Evolutionary conservation across 768 basidiomycete genomes (phyloP).

Genomic region (Podaxis rugospora): DNA sequence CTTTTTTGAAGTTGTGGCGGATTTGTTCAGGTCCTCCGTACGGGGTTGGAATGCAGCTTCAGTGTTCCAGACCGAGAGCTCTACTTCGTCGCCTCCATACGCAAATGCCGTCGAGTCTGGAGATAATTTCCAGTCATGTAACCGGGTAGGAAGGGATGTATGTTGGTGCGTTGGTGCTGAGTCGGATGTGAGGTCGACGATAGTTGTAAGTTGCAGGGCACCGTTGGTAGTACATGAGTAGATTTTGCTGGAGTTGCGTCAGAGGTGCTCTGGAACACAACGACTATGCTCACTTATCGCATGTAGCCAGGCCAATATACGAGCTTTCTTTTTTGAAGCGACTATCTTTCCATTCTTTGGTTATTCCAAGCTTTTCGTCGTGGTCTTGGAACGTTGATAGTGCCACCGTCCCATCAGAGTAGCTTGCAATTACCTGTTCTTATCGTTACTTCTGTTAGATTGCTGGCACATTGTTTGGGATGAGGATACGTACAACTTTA

Average conservation of each 20-base stretch:
- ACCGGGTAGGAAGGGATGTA: constrained; percentile 55
- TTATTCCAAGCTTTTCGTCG: constrained; percentile 29
- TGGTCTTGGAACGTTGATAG: constrained; percentile 40
- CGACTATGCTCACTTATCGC: constrained; percentile 40
- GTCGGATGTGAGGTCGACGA: constrained; percentile 14
- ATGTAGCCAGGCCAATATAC: constrained; percentile 59
- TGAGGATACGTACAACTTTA: constrained; percentile 33
- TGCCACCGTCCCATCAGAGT: constrained; percentile 52
- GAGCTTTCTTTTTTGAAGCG: constrained; percentile 45
- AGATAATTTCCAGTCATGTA: constrained; percentile 65
- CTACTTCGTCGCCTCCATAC: constrained; percentile 86
- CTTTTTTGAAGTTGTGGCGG: constrained; percentile 36
- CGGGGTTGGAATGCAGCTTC: constrained; percentile 46
- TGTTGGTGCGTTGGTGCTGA: constrained; percentile 11
- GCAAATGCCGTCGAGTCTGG: constrained; percentile 53
- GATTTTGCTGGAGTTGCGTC: background rate
- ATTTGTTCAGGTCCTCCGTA: constrained; percentile 12
- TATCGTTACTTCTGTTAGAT: constrained; percentile 21
- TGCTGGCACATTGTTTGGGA: background rate
- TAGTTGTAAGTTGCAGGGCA: constrained; percentile 49
- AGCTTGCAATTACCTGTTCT: constrained; percentile 64
- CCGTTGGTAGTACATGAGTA: constrained; percentile 73
- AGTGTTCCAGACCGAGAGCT: constrained; percentile 75
- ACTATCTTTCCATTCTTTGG: constrained; percentile 60
- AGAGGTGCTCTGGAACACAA: background rate